Percentiles rank a stretch among this genome's conserved stretches.
phyloP scores from a whole-genome alignment of 1,139 yeast genomes.

The Candida pseudocylindracea region DNA sequence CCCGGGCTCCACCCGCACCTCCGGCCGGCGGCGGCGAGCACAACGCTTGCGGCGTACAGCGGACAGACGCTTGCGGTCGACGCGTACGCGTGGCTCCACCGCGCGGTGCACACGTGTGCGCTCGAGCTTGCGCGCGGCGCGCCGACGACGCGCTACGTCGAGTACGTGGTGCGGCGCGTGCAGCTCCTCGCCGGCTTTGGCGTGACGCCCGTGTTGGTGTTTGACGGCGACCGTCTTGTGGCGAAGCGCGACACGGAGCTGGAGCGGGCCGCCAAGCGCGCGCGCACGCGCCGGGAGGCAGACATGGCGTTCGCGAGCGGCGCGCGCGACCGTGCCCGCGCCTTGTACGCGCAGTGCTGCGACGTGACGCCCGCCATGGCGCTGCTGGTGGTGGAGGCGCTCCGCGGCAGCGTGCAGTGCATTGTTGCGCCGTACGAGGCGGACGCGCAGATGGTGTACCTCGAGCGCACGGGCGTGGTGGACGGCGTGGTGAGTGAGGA shows the following conservation, averaged over 20 bases:
- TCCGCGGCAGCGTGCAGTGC: constrained; percentile 35
- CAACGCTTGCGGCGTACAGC: constrained; percentile 32
- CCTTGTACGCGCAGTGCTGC: constrained; percentile 55
- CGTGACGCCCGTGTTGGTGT: constrained; percentile 70
- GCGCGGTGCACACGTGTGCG: constrained; percentile 68
- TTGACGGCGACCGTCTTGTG: constrained; percentile 80
- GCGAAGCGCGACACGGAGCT: constrained; percentile 57
- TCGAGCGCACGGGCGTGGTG: constrained; percentile 54
- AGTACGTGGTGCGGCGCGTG: constrained; percentile 37
- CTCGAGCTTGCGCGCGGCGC: constrained; percentile 52
- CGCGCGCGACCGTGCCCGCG: constrained; percentile 35
- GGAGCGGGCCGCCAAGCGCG: constrained; percentile 34
- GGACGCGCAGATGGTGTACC: constrained; percentile 86
- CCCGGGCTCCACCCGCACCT: constrained; percentile 55
- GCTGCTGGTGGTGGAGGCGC: constrained; percentile 53
- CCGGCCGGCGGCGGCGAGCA: constrained; percentile 45
- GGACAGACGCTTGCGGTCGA: constrained; percentile 81
- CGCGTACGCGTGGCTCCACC: constrained; percentile 92
- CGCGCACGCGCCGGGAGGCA: constrained; percentile 35
- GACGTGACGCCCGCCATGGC: constrained; percentile 89
- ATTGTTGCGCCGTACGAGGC: constrained; percentile 98
- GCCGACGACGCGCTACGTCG: constrained; percentile 47
- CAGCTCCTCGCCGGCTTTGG: constrained; percentile 45
- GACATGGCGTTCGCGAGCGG: constrained; percentile 25
- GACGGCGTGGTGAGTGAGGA: constrained; percentile 88